phyloP scores from a whole-genome alignment of 2,329 filamentous ascomycete genomes.

The Verticillium nonalfalfae region DNA sequence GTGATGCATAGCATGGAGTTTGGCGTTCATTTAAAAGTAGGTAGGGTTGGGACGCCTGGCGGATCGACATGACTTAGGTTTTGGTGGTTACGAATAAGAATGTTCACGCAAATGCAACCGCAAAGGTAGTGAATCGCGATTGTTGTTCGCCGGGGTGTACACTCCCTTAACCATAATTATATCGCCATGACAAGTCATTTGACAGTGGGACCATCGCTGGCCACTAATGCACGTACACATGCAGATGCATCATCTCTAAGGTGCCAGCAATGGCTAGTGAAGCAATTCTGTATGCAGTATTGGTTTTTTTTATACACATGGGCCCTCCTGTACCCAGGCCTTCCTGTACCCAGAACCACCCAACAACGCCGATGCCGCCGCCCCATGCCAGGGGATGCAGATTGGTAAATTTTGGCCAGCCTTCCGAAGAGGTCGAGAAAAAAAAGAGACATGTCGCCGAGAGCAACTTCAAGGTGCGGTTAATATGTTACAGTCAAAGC shows the following conservation, averaged over 20 bases:
- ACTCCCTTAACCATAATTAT: too few relatives aligned
- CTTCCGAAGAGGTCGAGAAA: not conserved
- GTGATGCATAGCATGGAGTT: conserved; percentile 7
- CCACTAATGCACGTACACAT: not conserved
- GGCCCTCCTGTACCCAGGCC: not conserved
- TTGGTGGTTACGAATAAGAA: not conserved
- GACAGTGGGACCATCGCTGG: not conserved
- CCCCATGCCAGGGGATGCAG: conserved; percentile 1
- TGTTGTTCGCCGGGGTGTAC: too few relatives aligned
- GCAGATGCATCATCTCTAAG: not conserved
- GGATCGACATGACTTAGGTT: not conserved
- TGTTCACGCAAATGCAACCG: too few relatives aligned
- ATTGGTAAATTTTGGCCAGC: not conserved
- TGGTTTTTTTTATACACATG: not conserved
- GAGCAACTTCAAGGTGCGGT: not conserved
- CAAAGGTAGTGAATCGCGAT: too few relatives aligned
- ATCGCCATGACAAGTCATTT: not conserved
- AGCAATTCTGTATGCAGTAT: not conserved
- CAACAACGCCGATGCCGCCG: conserved; percentile 2
- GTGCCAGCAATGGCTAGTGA: not conserved
- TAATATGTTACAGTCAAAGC: not conserved
- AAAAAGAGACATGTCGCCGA: not conserved
- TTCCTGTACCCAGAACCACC: conserved; percentile 1
- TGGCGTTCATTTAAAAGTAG: not conserved
- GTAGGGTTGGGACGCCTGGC: too few relatives aligned